A percentile compares a stretch with the other conserved stretches of the same genome.
Conservation (phyloP, 1,284 basidiomycete genomes). For the Rhodotorula sp. region DNA sequence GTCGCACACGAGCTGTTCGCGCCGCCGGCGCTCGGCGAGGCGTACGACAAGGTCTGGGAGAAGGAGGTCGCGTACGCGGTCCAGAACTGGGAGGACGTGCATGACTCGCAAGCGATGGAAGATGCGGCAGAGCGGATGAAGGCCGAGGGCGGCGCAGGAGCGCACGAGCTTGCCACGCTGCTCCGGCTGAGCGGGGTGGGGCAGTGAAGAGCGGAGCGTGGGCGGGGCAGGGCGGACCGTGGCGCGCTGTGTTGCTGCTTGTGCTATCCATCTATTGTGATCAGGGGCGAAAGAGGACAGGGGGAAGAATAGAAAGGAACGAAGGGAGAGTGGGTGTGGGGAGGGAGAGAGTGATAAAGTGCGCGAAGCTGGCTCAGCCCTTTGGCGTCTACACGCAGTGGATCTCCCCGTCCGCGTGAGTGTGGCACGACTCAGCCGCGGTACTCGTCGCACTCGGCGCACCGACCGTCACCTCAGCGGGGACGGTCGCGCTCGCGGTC, state of each 20-base stretch:
- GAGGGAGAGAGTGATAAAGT: background rate
- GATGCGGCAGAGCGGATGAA: constrained; percentile 4
- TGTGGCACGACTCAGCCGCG: background rate
- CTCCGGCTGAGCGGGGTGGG: constrained; percentile 3
- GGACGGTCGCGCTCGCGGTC: background rate
- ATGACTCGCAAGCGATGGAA: constrained; percentile 1
- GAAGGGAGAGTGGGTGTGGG: background rate
- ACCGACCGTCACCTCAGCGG: background rate
- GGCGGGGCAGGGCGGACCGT: background rate
- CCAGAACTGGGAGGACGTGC: constrained; percentile 8
- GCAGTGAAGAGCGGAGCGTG: background rate
- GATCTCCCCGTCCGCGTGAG: background rate
- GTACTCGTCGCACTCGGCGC: background rate
- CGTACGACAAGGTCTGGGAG: constrained; percentile 15
- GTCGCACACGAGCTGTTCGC: constrained; percentile 19
- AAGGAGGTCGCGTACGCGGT: constrained; percentile 5
- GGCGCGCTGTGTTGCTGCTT: too few relatives aligned
- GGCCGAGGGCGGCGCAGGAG: background rate
- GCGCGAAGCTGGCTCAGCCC: too few relatives aligned
- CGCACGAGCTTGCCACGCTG: constrained; percentile 14
- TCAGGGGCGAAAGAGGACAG: background rate
- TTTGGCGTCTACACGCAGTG: background rate
- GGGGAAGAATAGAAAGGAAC: background rate
- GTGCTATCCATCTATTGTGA: too few relatives aligned
- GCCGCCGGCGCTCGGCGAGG: constrained; percentile 1